These are phyloP conservation scores for Piper betle DNA, from an alignment of 164 flowering plant species.

Conservation along the genomic window DNA sequence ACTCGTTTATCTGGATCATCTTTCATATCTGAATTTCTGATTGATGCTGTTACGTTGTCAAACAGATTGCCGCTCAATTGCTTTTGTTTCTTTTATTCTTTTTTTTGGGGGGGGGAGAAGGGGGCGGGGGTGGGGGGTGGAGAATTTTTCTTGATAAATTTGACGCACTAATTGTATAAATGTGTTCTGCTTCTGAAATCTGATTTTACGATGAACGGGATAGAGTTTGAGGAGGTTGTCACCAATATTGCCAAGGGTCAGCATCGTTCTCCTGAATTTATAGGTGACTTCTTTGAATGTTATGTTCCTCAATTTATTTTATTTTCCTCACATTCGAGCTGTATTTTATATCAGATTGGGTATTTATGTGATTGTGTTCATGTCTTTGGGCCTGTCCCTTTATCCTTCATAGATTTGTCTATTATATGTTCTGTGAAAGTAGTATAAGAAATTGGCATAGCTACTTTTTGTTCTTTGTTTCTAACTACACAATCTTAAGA, in stretches of 20 bases:
- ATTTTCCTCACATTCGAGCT: too few relatives aligned
- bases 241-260: slow-evolving; percentile 40
- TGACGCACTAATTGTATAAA: neutral
- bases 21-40: too few relatives aligned
- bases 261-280: slow-evolving; percentile 44
- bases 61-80: too few relatives aligned
- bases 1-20: neutral
- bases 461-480: too few relatives aligned
- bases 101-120: too few relatives aligned
- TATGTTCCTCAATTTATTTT: neutral
- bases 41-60: too few relatives aligned
- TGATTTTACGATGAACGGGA: slow-evolving; percentile 40
- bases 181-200: neutral
- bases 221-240: slow-evolving; percentile 68
- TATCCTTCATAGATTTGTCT: neutral
- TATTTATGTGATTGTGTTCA: neutral
- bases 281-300: slow-evolving; percentile 23
- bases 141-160: neutral
- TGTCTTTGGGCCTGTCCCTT: neutral
- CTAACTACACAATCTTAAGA: too few relatives aligned
- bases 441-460: neutral
- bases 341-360: neutral
- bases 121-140: too few relatives aligned
- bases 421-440: neutral
- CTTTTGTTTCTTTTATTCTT: too few relatives aligned